phyloP scores from a whole-genome alignment of 257 asterid genomes.

The Penstemon newberryi region DNA sequence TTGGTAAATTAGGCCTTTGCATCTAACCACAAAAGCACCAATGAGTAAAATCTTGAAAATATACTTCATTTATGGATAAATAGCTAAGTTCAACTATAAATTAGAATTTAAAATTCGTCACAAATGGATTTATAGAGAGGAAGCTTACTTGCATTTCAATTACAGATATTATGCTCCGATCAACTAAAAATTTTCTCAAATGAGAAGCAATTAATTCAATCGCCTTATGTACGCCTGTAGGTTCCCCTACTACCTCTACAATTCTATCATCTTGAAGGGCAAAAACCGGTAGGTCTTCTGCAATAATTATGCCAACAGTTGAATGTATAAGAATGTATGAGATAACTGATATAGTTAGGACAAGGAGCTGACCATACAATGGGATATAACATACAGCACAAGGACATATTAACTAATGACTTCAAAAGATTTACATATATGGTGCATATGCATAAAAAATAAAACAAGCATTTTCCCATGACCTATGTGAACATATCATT shows the following conservation, averaged over 20 bases:
- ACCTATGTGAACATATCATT: constrained; percentile 3
- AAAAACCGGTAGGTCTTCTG: constrained; percentile 83
- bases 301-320: constrained; percentile 31
- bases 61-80: too few relatives aligned
- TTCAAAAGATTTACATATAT: constrained; percentile 7
- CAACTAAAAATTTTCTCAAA: constrained; percentile 82
- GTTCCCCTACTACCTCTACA: constrained; percentile 87
- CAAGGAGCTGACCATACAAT: constrained; percentile 1
- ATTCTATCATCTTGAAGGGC: constrained; percentile 89
- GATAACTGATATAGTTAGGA: constrained; percentile 23
- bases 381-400: not conserved
- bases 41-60: not conserved
- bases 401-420: not conserved
- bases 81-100: too few relatives aligned
- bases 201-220: constrained; percentile 78
- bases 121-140: constrained; percentile 18
- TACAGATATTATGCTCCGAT: constrained; percentile 73
- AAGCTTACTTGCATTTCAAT: constrained; percentile 79
- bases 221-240: constrained; percentile 72
- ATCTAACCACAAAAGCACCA: constrained; percentile 36
- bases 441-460: constrained; percentile 6
- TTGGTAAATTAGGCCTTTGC: constrained; percentile 63
- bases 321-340: constrained; percentile 21
- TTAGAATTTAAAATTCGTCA: too few relatives aligned
- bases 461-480: not conserved